phyloP scores from a whole-genome alignment of 2,329 filamentous ascomycete genomes.

The Monosporascus ibericus region DNA sequence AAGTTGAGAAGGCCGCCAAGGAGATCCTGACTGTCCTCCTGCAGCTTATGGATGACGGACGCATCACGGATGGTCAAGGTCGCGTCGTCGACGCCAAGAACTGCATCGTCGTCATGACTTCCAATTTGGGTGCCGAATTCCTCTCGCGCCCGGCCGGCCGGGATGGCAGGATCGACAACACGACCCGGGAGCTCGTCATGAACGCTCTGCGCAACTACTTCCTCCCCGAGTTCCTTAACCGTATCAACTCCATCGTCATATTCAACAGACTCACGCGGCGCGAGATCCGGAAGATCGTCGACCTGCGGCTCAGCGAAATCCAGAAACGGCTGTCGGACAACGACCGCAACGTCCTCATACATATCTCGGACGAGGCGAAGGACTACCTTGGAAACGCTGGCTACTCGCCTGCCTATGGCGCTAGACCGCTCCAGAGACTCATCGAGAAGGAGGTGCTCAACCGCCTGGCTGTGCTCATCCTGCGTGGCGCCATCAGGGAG shows the following conservation, averaged over 20 bases:
- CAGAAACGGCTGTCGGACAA: constrained; percentile 87
- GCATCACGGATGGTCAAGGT: constrained; percentile 97
- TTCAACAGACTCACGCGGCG: constrained; percentile 90
- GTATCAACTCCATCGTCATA: constrained; percentile 92
- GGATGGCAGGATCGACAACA: constrained; percentile 79
- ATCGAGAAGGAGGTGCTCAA: constrained; percentile 98
- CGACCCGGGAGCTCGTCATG: constrained; percentile 86
- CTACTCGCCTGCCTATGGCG: constrained; percentile 93
- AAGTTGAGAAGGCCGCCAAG: constrained; percentile 98
- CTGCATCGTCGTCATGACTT: constrained; percentile 99
- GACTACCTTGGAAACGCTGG: constrained; percentile 88
- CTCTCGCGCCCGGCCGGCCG: constrained; percentile 72
- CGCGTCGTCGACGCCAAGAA: constrained; percentile 92
- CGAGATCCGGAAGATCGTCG: constrained; percentile 94
- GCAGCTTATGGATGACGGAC: constrained; percentile 99
- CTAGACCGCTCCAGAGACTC: constrained; percentile 77
- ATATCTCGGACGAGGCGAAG: constrained; percentile 78
- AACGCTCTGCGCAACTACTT: constrained; percentile 89
- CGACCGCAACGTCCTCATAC: constrained; percentile 76
- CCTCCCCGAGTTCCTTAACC: constrained; percentile 96
- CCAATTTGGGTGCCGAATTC: constrained; percentile 91
- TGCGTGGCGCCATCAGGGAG: constrained; percentile 77
- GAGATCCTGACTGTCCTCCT: constrained; percentile 93
- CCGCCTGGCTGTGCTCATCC: constrained; percentile 81
- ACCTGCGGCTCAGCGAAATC: constrained; percentile 80